Evolutionary conservation across 768 basidiomycete species (phyloP), one percentile per base, ranked within the genome.

Genomic region (Piloderma croceum): DNA sequence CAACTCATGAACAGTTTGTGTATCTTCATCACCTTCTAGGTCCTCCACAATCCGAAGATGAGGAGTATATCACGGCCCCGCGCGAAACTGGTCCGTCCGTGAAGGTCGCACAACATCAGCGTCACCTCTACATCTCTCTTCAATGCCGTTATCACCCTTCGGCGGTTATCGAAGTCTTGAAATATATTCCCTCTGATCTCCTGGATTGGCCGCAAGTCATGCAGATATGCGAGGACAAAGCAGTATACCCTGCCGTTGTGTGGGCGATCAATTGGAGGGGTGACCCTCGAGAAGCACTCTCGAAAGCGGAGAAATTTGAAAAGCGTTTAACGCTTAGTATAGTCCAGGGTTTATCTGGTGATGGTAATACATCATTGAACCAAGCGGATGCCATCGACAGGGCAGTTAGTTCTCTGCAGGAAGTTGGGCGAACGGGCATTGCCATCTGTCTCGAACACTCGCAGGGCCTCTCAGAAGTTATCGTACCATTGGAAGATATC

Each of bases 21-120:
- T 99, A 99, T 61, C 76, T 98, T 6, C 75, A 74, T 10, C 74
- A 72, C 49, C 70, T 99, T 6, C 65, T 94, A 12, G 73, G 80
- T 13, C 78, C 77, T 7, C 64, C 65, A 13, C 59, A 59, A 33
- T 46, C 54, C 2, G 68, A 72, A 13, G 72, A 79, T 6, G 65
- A 63, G 22, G 71, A 73, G 22, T 54, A 59, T 31, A 43, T 48
- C 4, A 35, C 42, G 10, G 49, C 55, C 27, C 48, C 46, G 9
- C 54, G 48, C 10, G 31, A 36, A 35, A 25, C 38, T 6, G 49
- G 49, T 1, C 65, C 72, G 5, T 75, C 74, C 1, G 45, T 51
- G 22, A 59, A 70, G n/a, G 53, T 85, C n/a, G 59, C 77, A n/a
- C 47, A 54, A 2, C 39, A 61, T 9, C 68, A 84, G 17, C 74